Evolutionary conservation across 1,284 basidiomycete species (phyloP).

Genomic region (Golubevia sp.): DNA sequence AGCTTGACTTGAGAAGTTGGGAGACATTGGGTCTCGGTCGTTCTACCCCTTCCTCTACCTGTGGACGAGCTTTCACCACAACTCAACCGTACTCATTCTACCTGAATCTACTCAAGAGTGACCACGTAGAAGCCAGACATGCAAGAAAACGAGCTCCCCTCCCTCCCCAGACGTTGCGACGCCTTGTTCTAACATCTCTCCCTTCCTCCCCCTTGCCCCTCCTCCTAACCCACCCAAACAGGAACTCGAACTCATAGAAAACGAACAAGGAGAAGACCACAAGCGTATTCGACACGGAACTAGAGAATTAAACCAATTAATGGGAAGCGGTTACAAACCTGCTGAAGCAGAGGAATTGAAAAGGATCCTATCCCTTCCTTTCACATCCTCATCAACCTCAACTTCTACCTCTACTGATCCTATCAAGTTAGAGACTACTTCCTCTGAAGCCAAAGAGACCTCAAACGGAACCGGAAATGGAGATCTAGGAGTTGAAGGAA

Average conservation of each 20-base stretch:
- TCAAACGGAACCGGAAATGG: background rate
- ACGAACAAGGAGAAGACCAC: background rate
- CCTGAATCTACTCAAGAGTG: too few species aligned
- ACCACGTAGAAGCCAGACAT: too few species aligned
- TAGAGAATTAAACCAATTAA: background rate
- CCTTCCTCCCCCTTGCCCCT: too few species aligned
- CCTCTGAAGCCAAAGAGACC: constrained; percentile 4
- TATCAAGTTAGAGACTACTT: constrained; percentile 11
- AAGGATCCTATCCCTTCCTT: background rate
- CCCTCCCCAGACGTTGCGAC: too few species aligned
- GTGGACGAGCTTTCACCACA: too few species aligned
- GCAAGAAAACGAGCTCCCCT: too few species aligned
- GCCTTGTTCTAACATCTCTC: too few species aligned
- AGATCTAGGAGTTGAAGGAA: constrained; percentile 13
- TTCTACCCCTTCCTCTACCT: too few species aligned
- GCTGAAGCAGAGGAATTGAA: background rate
- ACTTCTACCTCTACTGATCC: background rate
- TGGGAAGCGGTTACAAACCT: background rate
- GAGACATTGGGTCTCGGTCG: too few species aligned
- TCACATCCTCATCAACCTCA: background rate
- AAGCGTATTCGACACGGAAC: background rate
- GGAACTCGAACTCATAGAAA: background rate
- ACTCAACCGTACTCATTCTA: too few species aligned
- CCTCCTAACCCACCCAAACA: background rate
- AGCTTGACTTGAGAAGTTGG: too few species aligned